A percentile compares a stretch with the other conserved stretches of the same genome.
Conservation (phyloP, 2,329 filamentous ascomycete species). For the Calonectria montana region DNA sequence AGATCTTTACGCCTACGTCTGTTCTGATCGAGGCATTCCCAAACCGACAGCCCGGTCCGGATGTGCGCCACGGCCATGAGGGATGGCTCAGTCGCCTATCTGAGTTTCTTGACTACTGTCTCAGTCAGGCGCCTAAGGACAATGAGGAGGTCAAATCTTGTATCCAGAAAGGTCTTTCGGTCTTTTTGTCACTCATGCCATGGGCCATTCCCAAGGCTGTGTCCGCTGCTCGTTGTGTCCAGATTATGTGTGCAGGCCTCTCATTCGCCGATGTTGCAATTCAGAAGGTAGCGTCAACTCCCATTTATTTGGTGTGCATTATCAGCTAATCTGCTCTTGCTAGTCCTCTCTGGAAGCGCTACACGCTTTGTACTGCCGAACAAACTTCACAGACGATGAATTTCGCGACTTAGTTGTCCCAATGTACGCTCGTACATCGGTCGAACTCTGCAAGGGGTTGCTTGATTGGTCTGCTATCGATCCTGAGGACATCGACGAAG, state of each 20-base stretch:
- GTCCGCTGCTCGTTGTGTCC: constrained; percentile 75
- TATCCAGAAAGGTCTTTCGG: constrained; percentile 80
- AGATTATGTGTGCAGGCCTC: constrained; percentile 77
- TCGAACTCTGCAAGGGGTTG: constrained; percentile 77
- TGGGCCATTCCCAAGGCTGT: constrained; percentile 92
- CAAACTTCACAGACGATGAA: constrained; percentile 80
- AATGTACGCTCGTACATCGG: constrained; percentile 79
- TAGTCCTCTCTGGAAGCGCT: constrained; percentile 84
- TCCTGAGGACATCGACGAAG: constrained; percentile 86
- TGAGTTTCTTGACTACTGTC: constrained; percentile 78
- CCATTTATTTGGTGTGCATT: not conserved
- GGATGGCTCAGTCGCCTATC: constrained; percentile 89
- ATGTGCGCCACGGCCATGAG: constrained; percentile 81
- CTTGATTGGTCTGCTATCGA: constrained; percentile 86
- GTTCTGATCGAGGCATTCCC: constrained; percentile 83
- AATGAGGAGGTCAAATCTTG: constrained; percentile 76
- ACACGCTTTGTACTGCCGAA: constrained; percentile 83
- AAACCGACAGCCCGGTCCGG: constrained; percentile 73
- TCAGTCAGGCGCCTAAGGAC: constrained; percentile 72
- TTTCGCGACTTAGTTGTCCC: constrained; percentile 82
- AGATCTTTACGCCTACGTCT: constrained; percentile 86
- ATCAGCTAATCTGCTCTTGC: constrained; percentile 23
- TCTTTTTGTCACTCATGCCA: constrained; percentile 81
- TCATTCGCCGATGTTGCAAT: constrained; percentile 77
- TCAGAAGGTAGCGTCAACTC: constrained; percentile 69